Conservation (phyloP, 768 basidiomycete genomes). For the Leccinum variicolor region DNA sequence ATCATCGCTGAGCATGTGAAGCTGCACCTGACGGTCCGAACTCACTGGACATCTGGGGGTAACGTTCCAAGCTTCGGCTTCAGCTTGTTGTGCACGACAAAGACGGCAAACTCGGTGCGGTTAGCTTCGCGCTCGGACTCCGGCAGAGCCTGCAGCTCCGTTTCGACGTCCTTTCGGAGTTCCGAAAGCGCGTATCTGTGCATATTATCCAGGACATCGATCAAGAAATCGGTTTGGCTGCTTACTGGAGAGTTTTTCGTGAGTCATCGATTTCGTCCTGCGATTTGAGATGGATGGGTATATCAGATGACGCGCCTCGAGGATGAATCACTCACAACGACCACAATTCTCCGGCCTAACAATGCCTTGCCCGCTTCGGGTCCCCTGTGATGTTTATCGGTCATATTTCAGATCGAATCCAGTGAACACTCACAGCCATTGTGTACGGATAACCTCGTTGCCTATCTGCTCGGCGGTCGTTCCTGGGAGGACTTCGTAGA, state of each 20-base stretch:
- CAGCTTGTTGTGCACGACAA: constrained; percentile 93
- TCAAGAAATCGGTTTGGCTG: not conserved
- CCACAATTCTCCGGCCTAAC: constrained; percentile 76
- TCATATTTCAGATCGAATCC: not conserved
- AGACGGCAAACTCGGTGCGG: constrained; percentile 83
- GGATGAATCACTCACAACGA: constrained; percentile 57
- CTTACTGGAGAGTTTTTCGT: constrained; percentile 83
- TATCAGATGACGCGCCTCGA: constrained; percentile 12
- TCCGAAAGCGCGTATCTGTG: constrained; percentile 86
- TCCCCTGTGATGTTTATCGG: constrained; percentile 40
- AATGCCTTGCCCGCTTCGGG: constrained; percentile 65
- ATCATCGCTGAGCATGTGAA: constrained; percentile 3
- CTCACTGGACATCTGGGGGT: constrained; percentile 63
- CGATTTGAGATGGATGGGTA: not conserved
- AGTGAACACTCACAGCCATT: constrained; percentile 76
- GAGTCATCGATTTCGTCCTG: constrained; percentile 90
- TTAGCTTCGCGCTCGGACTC: constrained; percentile 72
- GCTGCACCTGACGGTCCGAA: constrained; percentile 1
- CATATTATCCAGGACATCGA: constrained; percentile 2
- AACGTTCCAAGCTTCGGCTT: constrained; percentile 81
- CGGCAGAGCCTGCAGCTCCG: constrained; percentile 58
- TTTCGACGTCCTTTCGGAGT: constrained; percentile 84
- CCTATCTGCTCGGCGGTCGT: constrained; percentile 72
- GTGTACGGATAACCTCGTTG: constrained; percentile 86
- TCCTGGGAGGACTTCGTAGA: constrained; percentile 88